Evolutionary conservation across 2,329 filamentous ascomycete genomes (phyloP), one percentile per base, ranked within the genome.

Genomic region (Colletotrichum sp.): DNA sequence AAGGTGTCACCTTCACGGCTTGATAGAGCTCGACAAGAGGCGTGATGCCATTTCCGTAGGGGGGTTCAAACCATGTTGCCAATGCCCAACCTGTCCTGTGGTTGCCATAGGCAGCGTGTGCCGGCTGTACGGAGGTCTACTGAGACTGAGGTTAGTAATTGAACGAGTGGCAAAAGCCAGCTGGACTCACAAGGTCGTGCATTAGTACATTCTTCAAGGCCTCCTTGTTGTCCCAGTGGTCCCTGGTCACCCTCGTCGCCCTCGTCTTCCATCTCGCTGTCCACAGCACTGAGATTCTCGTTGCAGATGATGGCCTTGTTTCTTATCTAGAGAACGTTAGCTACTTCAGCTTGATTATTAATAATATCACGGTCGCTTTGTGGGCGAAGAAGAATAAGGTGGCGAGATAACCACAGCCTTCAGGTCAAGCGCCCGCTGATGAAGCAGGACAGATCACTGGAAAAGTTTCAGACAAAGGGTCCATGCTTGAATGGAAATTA

Each of bases 51-150:
- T 44, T 44, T 16, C 36, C 8, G 19, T 44, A 44, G 39, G 9
- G 1, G 9, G 12, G 39, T 44, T 44, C 19, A 44, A 44, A 3
- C 39, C 0, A 44, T 44, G 19, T n/a, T 11, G 39, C 2, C 0
- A 5, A 44, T 44, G 19, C 39, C 9, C 6, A 44, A n/a, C 5
- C 0, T 44, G 19, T 44, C 9, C 19, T 44, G 5, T n/a, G 0
- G 5, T 0, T 0, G 1, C 19, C 9, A 44, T 0, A 44, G 5
- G 19, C 6, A n/a, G 9, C 39, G 5, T 44, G 39, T n/a, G 19
- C 39, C 1, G 5, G 39, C 39, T 11, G 6, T 12, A 3, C 0
- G 39, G 9, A 2, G 0, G 39, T 44, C 9, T 44, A 3, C 39
- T 44, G 19, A 44, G 39, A 44, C 39, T n/a, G 2, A 44, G 0